Evolutionary conservation across 371 early-diverging fungal genomes (phyloP).

Genomic region (Mucor mucedo): DNA sequence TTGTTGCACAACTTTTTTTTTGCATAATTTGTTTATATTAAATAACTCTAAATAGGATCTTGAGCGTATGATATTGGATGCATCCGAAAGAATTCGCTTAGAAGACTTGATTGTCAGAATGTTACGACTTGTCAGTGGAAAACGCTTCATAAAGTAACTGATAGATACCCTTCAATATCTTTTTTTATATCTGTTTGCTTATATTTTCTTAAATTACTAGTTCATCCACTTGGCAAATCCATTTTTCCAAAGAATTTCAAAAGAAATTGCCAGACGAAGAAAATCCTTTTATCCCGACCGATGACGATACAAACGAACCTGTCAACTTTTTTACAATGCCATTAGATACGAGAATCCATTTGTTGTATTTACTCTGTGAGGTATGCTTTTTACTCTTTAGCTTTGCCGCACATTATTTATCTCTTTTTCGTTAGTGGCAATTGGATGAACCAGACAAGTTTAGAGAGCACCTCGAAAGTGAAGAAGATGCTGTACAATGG

Average conservation of each 20-base stretch:
- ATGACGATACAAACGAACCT: neutral
- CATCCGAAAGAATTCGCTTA: constrained; percentile 33
- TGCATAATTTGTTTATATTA: constrained; percentile 19
- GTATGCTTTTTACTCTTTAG: constrained; percentile 19
- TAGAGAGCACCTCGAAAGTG: constrained; percentile 57
- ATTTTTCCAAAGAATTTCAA: constrained; percentile 58
- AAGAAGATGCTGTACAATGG: constrained; percentile 71
- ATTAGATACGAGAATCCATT: constrained; percentile 49
- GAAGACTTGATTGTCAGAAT: constrained; percentile 50
- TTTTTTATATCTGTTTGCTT: neutral
- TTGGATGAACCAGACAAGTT: constrained; percentile 70
- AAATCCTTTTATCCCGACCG: constrained; percentile 33
- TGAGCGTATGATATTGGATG: constrained; percentile 48
- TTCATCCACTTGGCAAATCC: constrained; percentile 62
- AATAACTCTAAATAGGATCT: constrained; percentile 37
- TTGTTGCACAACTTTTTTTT: constrained; percentile 17
- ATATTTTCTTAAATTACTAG: constrained; percentile 35
- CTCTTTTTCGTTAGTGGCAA: constrained; percentile 59
- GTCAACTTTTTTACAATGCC: constrained; percentile 48
- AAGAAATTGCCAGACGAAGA: constrained; percentile 40
- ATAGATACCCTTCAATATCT: neutral
- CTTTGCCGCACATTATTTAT: neutral
- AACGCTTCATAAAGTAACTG: constrained; percentile 50
- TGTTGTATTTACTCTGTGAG: constrained; percentile 55
- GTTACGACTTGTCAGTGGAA: constrained; percentile 43